These are phyloP conservation scores for Melampsora occidentalis DNA, from an alignment of 1,284 basidiomycete species.

Conservation along the genomic window DNA sequence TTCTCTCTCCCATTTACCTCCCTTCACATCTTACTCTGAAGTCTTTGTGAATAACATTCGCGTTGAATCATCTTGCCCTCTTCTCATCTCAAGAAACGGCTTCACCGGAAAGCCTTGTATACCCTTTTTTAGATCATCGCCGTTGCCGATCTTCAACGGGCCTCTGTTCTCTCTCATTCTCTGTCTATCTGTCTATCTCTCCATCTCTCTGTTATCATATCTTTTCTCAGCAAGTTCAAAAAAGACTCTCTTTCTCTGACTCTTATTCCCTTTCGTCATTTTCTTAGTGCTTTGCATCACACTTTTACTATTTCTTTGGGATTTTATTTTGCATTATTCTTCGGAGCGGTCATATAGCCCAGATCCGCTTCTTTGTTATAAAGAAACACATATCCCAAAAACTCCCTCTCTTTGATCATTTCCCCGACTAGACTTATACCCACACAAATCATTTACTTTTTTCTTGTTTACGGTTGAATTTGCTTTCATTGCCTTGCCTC, in stretches of 20 bases:
- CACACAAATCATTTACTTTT: background rate
- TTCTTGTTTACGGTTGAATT: slow-evolving; percentile 4
- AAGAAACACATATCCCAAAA: background rate
- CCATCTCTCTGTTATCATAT: slow-evolving; percentile 1
- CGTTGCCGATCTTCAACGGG: slow-evolving; percentile 12
- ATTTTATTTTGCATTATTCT: background rate
- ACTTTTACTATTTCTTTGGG: background rate
- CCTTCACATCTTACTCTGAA: slow-evolving; percentile 3
- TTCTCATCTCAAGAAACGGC: slow-evolving; percentile 6
- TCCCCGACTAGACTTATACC: slow-evolving; percentile 1
- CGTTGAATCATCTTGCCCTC: slow-evolving; percentile 17
- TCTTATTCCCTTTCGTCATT: background rate
- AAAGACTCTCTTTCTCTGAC: background rate
- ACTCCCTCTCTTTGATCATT: background rate
- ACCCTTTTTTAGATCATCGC: slow-evolving; percentile 7
- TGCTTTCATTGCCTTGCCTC: slow-evolving; percentile 6
- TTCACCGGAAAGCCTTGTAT: background rate
- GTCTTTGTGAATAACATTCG: slow-evolving; percentile 6
- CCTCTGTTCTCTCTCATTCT: background rate
- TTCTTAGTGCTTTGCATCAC: slow-evolving; percentile 1
- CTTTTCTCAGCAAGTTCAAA: background rate
- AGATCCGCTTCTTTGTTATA: background rate
- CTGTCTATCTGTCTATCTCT: background rate
- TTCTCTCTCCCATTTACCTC: slow-evolving; percentile 42
- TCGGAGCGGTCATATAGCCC: background rate